Base-by-base conservation (phyloP, 768 basidiomycete genomes). In the Leccinum uliginosum region DNA sequence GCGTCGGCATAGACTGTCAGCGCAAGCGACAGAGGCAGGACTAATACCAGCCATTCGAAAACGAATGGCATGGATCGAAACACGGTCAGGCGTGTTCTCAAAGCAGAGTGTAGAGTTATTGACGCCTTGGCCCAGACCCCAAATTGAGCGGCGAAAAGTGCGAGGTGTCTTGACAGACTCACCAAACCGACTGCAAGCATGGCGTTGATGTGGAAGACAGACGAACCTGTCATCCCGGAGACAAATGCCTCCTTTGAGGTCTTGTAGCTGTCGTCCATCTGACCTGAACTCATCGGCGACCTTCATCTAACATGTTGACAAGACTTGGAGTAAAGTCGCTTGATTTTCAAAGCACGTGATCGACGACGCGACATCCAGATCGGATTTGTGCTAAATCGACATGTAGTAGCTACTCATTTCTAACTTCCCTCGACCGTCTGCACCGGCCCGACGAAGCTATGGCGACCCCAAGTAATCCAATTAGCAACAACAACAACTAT, bases 241-340 rank as follows among this genome's bases (percentile, higher is more conserved):
- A 93, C 87, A 65, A 94, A 96, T 0, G 81, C 83, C 74, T 92
- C 89, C 71, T 95, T 96, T 8, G 80, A 82, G 8, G 76, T 61
- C 70, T 91, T 93, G 79, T 95, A 95, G 46, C 57, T 21, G 32
- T 49, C 14, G 54, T 57, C 53, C 69, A 65, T 69, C 26, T 56
- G 48, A 12, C 12, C 17, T 44, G 48, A n/a, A 27, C 15, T 26
- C 35, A 44, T 45, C 17, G 23, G 4, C 6, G 29, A 24, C 4
- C 27, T 17, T 19, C 30, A 40, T 32, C n/a, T n/a, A n/a, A n/a
- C n/a, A n/a, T n/a, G n/a, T n/a, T n/a, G n/a, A n/a, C n/a, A n/a
- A n/a, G n/a, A n/a, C n/a, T n/a, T 34, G 12, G 12, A n/a, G 17
- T 26, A 40, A 19, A 11, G 11, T 7, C 40, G 14, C 32, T 34